A percentile compares a stretch with the other conserved stretches of the same genome.
phyloP scores from a whole-genome alignment of 2,329 filamentous ascomycete species.

The Neurospora sp. region DNA sequence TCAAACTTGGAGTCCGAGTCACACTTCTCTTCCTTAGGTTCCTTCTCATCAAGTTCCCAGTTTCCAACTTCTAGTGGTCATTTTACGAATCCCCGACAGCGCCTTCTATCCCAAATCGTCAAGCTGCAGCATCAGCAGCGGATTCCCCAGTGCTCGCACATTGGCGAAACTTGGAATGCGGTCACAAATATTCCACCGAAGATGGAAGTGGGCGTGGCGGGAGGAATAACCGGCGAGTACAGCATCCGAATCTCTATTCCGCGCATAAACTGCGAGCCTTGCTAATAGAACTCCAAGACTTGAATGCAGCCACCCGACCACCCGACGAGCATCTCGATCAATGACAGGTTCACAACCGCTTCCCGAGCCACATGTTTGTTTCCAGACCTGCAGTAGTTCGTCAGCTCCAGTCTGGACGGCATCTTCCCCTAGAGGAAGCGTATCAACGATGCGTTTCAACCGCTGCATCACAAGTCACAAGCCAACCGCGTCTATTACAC shows the following conservation, averaged over 20 bases:
- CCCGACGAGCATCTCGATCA: neutral
- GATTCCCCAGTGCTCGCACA: neutral
- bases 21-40: neutral
- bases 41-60: neutral
- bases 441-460: neutral
- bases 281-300: neutral
- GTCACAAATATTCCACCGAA: neutral
- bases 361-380: neutral
- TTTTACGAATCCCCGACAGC: neutral
- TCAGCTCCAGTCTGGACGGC: neutral
- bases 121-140: neutral
- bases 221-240: neutral
- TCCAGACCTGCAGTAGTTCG: neutral
- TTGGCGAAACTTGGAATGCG: neutral
- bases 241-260: neutral
- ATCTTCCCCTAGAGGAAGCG: neutral
- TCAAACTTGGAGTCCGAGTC: neutral
- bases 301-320: neutral
- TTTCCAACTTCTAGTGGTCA: neutral
- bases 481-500: neutral
- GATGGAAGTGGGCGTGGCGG: neutral
- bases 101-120: neutral
- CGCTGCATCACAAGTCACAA: neutral
- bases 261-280: neutral
- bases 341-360: neutral